phyloP scores from a whole-genome alignment of 2,329 filamentous ascomycete species.

The Annulohypoxylon truncatum region DNA sequence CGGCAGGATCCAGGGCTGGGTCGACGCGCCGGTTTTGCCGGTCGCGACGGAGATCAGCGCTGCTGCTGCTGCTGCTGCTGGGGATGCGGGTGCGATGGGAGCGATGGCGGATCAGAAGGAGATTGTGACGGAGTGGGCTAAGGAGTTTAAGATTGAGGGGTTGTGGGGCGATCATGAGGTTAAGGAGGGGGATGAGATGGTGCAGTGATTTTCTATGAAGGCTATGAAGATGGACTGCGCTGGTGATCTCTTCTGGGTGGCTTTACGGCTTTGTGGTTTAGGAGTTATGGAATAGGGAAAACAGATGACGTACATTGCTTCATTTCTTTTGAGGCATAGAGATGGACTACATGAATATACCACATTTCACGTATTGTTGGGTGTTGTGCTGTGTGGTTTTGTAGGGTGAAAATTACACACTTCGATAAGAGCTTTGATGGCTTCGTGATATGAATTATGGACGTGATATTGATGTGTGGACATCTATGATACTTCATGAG shows the following conservation, averaged over 20 bases:
- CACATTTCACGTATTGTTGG: not conserved
- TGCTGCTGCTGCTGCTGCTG: constrained; percentile 10
- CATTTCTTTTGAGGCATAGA: not conserved
- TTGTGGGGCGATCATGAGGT: constrained; percentile 78
- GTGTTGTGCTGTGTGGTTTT: not conserved
- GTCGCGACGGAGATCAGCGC: constrained; percentile 55
- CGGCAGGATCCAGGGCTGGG: constrained; percentile 93
- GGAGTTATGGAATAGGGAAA: not conserved
- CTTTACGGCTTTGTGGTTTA: not conserved
- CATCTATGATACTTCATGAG: not conserved
- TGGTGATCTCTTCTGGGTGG: not conserved
- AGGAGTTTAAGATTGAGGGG: constrained; percentile 94
- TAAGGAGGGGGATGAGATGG: constrained; percentile 61
- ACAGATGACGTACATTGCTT: not conserved
- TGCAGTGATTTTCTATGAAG: constrained; percentile 57
- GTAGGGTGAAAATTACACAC: not conserved
- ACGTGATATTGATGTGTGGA: not conserved
- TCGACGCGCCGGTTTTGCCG: constrained; percentile 76
- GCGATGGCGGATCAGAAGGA: constrained; percentile 69
- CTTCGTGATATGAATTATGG: not conserved
- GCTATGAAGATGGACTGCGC: not conserved
- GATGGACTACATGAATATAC: constrained; percentile 10
- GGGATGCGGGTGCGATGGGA: not conserved
- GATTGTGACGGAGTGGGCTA: constrained; percentile 84
- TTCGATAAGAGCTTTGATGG: not conserved